phyloP scores from a whole-genome alignment of 441 rosid species.

The Raphanus hybrid region DNA sequence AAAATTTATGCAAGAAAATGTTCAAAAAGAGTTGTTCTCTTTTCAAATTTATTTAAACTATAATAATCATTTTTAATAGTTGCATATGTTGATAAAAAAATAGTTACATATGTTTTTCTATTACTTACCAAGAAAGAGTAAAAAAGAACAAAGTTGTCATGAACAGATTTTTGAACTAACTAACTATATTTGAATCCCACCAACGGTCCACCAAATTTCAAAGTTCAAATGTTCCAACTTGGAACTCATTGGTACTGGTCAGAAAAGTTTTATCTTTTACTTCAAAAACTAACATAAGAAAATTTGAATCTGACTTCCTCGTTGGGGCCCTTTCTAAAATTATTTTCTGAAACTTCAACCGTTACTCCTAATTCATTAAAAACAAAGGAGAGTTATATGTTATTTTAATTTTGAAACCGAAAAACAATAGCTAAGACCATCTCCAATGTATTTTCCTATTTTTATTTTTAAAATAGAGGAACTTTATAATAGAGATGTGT shows the following conservation, averaged over 20 bases:
- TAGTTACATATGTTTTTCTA: no score
- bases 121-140: no score
- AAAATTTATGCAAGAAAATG: no score
- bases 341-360: not conserved
- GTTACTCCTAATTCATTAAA: not conserved
- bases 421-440: not conserved
- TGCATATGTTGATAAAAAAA: no score
- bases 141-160: no score
- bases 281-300: not conserved
- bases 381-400: not conserved
- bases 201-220: slow-evolving; percentile 28
- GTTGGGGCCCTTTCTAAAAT: not conserved
- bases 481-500: no score
- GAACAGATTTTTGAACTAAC: not conserved
- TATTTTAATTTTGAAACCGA: not conserved
- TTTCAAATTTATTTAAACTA: not conserved
- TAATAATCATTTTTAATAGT: not conserved
- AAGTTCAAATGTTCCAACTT: not conserved
- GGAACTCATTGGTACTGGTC: slow-evolving; percentile 32
- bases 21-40: not conserved
- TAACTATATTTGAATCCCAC: slow-evolving; percentile 15
- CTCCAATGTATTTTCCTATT: no score
- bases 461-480: no score
- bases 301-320: slow-evolving; percentile 11
- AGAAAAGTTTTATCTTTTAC: slow-evolving; percentile 13